A percentile compares a stretch with the other conserved stretches of the same genome.
Evolutionary conservation across 345 rosid genomes (phyloP).

Genomic region (Hirschfeldia incana): DNA sequence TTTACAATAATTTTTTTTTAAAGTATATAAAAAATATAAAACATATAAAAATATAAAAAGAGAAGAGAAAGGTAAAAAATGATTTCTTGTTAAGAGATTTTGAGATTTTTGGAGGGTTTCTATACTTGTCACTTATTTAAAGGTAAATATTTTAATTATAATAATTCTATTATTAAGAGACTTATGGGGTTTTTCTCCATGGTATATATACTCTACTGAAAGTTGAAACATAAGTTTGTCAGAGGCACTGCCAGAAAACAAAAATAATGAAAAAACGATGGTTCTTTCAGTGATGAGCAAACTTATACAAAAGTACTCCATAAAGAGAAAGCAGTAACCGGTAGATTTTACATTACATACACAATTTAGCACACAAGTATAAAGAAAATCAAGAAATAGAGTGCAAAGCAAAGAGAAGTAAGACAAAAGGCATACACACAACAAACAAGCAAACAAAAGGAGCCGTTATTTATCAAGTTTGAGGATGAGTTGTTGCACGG

Average conservation of each 20-base stretch:
- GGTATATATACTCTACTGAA: neutral
- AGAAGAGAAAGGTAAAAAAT: too few relatives aligned
- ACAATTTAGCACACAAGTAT: constrained; percentile 2
- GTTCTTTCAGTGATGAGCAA: neutral
- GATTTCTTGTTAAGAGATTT: too few relatives aligned
- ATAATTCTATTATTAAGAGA: too few relatives aligned
- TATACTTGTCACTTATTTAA: too few relatives aligned
- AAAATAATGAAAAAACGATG: neutral
- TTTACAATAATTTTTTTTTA: too few relatives aligned
- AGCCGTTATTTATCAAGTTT: constrained; percentile 7
- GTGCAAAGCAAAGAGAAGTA: neutral
- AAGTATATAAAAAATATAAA: too few relatives aligned
- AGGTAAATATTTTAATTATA: too few relatives aligned
- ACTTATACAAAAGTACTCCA: neutral
- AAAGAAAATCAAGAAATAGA: neutral
- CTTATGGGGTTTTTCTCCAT: too few relatives aligned
- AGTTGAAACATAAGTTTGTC: neutral
- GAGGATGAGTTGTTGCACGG: constrained; percentile 22
- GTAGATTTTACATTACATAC: constrained; percentile 16
- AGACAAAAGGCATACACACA: neutral
- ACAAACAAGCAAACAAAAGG: neutral
- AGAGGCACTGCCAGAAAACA: neutral
- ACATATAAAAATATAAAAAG: too few relatives aligned
- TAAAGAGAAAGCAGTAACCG: neutral
- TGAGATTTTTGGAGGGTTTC: too few relatives aligned